Percentiles rank a stretch among this genome's conserved stretches.
Evolutionary conservation across 176 grass and related monocot genomes (phyloP).

Genomic region (Urochloa ruziziensis): DNA sequence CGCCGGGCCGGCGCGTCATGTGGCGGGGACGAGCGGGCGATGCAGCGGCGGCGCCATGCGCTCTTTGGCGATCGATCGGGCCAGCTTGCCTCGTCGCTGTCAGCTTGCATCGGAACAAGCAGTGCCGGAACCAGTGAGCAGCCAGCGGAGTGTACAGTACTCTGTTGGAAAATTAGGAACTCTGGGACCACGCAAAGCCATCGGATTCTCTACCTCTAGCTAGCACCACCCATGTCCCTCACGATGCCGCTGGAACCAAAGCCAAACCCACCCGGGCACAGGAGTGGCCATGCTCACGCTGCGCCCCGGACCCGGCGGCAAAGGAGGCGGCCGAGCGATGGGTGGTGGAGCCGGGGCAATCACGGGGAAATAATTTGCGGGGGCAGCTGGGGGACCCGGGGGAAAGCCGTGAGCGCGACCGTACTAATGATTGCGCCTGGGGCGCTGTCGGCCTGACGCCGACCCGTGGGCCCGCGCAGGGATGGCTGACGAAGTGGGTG

Average conservation of each 20-base stretch:
- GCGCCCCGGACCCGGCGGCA: neutral
- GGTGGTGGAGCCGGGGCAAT: constrained; percentile 34
- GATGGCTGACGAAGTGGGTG: neutral
- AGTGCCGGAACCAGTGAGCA: no score
- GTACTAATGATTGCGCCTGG: constrained; percentile 75
- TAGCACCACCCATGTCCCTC: no score
- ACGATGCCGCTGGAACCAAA: neutral
- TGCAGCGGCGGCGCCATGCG: no score
- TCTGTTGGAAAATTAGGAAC: no score
- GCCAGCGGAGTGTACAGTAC: no score
- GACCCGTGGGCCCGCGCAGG: constrained; percentile 26
- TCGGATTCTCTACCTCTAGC: neutral
- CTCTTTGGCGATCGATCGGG: no score
- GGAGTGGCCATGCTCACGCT: neutral
- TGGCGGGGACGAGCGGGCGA: neutral
- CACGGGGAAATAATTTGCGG: constrained; percentile 65
- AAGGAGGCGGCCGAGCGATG: neutral
- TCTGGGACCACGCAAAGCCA: neutral
- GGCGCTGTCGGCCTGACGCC: constrained; percentile 42
- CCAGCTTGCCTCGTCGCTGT: no score
- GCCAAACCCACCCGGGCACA: neutral
- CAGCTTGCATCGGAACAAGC: no score
- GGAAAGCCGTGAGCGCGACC: constrained; percentile 31
- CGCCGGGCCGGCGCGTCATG: neutral
- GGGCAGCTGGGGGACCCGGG: neutral